These are phyloP conservation scores for Bromus sterilis DNA, from an alignment of 176 grass and related monocot species.

Conservation along the genomic window DNA sequence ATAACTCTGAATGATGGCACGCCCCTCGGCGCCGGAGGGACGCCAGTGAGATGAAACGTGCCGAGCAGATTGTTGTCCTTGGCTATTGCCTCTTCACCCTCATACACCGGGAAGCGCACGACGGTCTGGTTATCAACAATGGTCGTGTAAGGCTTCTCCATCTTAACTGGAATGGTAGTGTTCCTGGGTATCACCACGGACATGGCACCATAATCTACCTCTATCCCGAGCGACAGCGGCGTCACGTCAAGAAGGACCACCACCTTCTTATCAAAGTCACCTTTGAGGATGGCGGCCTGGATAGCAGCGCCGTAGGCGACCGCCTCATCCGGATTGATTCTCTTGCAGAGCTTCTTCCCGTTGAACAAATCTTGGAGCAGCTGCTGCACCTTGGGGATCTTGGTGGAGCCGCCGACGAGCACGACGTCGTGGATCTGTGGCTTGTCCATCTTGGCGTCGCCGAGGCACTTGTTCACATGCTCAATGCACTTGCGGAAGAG, in stretches of 20 bases:
- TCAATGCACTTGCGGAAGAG: slow-evolving; percentile 66
- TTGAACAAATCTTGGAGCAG: slow-evolving; percentile 70
- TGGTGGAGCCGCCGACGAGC: slow-evolving; percentile 55
- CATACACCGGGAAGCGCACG: neutral
- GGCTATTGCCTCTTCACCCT: neutral
- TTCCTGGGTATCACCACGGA: neutral
- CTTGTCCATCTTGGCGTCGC: slow-evolving; percentile 67
- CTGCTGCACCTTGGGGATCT: slow-evolving; percentile 77
- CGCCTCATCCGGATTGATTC: slow-evolving; percentile 81
- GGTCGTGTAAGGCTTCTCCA: rapidly evolving
- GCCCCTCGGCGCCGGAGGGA: neutral
- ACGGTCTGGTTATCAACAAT: neutral
- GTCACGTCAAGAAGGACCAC: neutral
- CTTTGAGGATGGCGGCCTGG: slow-evolving; percentile 16
- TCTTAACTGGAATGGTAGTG: neutral
- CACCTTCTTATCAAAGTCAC: neutral
- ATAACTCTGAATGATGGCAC: neutral
- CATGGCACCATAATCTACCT: neutral
- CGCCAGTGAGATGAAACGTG: neutral
- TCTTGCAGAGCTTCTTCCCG: slow-evolving; percentile 74
- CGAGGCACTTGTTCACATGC: slow-evolving; percentile 61
- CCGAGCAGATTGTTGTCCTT: neutral
- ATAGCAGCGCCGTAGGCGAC: slow-evolving; percentile 64
- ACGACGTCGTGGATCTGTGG: slow-evolving; percentile 51
- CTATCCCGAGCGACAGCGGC: neutral